Conservation (phyloP, 2,329 filamentous ascomycete species). For the Trichoderma breve region DNA sequence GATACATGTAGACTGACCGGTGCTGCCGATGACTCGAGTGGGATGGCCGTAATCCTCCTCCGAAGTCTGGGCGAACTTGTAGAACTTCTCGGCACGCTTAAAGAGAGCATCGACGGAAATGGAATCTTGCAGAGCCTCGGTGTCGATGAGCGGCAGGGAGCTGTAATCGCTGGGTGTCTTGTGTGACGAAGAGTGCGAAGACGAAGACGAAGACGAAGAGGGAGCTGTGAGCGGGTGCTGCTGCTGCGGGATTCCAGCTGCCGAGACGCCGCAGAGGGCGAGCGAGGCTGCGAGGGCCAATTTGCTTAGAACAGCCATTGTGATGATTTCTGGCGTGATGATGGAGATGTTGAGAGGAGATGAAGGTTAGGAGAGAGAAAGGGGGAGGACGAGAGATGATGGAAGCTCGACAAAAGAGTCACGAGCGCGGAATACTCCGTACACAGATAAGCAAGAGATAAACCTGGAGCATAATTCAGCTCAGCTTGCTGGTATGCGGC, state of each 20-base stretch:
- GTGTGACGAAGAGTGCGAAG: neutral
- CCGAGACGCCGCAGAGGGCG: conserved; percentile 29
- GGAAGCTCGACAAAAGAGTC: neutral
- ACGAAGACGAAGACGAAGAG: neutral
- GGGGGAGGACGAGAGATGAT: neutral
- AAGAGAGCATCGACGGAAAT: conserved; percentile 58
- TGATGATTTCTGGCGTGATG: neutral
- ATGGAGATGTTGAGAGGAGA: neutral
- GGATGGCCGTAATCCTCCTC: conserved; percentile 64
- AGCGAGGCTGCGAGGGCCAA: conserved; percentile 26
- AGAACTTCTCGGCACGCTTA: conserved; percentile 59
- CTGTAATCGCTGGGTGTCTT: neutral
- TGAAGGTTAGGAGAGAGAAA: neutral
- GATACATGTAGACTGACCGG: conserved; percentile 44
- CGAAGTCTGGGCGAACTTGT: conserved; percentile 58
- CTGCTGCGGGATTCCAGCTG: conserved; percentile 25
- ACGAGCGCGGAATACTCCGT: neutral
- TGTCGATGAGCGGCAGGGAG: conserved; percentile 47
- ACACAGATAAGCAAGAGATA: conserved; percentile 6
- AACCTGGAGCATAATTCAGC: neutral
- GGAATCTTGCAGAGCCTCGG: conserved; percentile 53
- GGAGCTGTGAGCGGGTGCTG: conserved; percentile 21
- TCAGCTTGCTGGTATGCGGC: neutral
- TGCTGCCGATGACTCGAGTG: conserved; percentile 67
- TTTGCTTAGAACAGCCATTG: conserved; percentile 21